phyloP scores from a whole-genome alignment of 768 basidiomycete species.

The Favolaschia claudopus region DNA sequence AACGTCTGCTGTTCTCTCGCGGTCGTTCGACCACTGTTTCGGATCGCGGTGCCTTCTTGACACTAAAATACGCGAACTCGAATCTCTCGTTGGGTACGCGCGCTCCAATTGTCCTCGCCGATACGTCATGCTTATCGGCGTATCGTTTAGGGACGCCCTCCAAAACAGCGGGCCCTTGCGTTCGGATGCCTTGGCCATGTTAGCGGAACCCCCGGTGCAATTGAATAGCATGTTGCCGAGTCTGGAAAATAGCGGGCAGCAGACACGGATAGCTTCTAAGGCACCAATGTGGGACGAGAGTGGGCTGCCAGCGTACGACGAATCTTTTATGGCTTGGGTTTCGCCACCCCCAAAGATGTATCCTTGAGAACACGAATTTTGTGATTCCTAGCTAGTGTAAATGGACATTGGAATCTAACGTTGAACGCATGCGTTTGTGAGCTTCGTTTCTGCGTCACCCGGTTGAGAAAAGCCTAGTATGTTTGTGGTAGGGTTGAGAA shows the following conservation, averaged over 20 bases:
- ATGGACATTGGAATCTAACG: too few relatives aligned
- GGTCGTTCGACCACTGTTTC: constrained; percentile 49
- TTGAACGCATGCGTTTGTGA: too few relatives aligned
- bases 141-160: constrained; percentile 12
- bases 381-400: too few relatives aligned
- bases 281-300: constrained; percentile 22
- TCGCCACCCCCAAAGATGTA: constrained; percentile 41
- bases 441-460: too few relatives aligned
- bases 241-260: constrained; percentile 23
- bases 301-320: constrained; percentile 52
- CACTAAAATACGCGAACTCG: constrained; percentile 12
- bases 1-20: constrained; percentile 61
- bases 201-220: neutral
- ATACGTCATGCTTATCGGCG: neutral
- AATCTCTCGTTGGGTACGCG: constrained; percentile 7
- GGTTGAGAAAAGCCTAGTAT: too few relatives aligned
- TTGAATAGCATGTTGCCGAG: constrained; percentile 1
- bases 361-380: neutral
- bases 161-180: neutral
- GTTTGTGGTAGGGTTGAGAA: constrained; percentile 10
- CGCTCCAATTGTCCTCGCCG: constrained; percentile 1
- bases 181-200: neutral
- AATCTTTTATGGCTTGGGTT: constrained; percentile 71
- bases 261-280: constrained; percentile 30
- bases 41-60: constrained; percentile 43